A percentile compares a stretch with the other conserved stretches of the same genome.
Evolutionary conservation across 768 basidiomycete species (phyloP).

Genomic region (Xerocomellus amylosporus): DNA sequence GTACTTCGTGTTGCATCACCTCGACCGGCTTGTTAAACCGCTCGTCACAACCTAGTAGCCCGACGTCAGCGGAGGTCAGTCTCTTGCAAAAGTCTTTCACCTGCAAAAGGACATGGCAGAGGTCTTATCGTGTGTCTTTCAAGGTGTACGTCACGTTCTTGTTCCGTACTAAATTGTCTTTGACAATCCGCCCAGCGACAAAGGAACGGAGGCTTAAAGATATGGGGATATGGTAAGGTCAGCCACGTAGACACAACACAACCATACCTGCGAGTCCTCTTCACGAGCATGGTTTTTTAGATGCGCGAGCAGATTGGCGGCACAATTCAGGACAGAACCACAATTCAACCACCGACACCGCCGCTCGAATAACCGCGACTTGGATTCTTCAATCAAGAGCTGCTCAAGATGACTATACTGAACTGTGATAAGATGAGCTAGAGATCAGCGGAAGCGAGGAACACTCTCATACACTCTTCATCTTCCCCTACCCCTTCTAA

Average conservation of each 20-base stretch:
- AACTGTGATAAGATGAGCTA: slow-evolving; percentile 39
- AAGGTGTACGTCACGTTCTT: slow-evolving; percentile 47
- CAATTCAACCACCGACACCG: slow-evolving; percentile 64
- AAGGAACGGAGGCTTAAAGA: slow-evolving; percentile 35
- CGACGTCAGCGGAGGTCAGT: slow-evolving; percentile 8
- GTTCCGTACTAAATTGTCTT: slow-evolving; percentile 36
- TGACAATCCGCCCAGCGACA: slow-evolving; percentile 61
- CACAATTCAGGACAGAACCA: slow-evolving; percentile 51
- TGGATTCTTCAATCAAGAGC: slow-evolving; percentile 46
- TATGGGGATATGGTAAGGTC: neutral
- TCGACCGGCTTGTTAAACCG: slow-evolving; percentile 45
- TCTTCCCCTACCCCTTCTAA: slow-evolving; percentile 19
- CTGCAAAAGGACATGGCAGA: slow-evolving; percentile 36
- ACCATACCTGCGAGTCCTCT: slow-evolving; percentile 27
- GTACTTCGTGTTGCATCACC: slow-evolving; percentile 48
- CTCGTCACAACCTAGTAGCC: slow-evolving; percentile 49
- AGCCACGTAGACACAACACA: slow-evolving; percentile 3
- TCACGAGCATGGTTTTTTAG: slow-evolving; percentile 39
- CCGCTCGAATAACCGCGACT: slow-evolving; percentile 43
- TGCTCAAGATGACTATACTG: slow-evolving; percentile 38
- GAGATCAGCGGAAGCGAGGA: slow-evolving; percentile 15
- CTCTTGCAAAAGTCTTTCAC: slow-evolving; percentile 33
- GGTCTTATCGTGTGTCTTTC: slow-evolving; percentile 43
- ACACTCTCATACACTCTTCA: slow-evolving; percentile 32
- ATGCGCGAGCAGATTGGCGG: slow-evolving; percentile 49